Conservation (phyloP, 352 stramenopile species). For the Pythium rhizo-oryzae region DNA sequence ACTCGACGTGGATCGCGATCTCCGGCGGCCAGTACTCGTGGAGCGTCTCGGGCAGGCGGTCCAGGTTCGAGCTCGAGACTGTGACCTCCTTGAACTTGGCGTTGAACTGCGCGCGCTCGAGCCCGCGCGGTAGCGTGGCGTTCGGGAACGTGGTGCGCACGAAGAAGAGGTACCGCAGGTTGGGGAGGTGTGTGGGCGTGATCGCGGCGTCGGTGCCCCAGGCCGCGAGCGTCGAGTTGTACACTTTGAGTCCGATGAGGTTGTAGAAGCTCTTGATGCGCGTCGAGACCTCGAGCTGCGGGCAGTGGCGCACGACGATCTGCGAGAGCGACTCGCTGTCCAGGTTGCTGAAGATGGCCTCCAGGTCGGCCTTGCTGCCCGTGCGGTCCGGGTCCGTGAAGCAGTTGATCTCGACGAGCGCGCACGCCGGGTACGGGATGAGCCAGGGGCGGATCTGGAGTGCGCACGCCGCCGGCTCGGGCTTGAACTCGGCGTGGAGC, state of each 20-base stretch:
- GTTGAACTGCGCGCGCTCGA: constrained; percentile 10
- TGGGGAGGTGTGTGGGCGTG: not conserved
- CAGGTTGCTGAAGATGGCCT: constrained; percentile 23
- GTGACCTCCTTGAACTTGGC: constrained; percentile 13
- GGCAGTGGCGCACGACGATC: constrained; percentile 47
- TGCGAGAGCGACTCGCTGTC: constrained; percentile 28
- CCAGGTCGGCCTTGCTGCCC: not conserved
- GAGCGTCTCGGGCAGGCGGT: constrained; percentile 8
- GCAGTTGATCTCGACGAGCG: constrained; percentile 25
- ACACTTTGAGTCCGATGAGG: constrained; percentile 16
- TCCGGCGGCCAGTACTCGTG: constrained; percentile 8
- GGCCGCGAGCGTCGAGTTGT: constrained; percentile 25
- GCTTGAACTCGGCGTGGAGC: constrained; percentile 12
- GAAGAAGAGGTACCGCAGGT: constrained; percentile 12
- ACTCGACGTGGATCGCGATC: constrained; percentile 10
- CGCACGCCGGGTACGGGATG: constrained; percentile 8
- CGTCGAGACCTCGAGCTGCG: constrained; percentile 28
- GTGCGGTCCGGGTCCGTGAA: not conserved
- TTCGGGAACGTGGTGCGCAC: constrained; percentile 17
- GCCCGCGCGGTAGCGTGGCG: constrained; percentile 13
- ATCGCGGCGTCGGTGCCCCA: constrained; percentile 19
- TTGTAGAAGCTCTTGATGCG: constrained; percentile 34
- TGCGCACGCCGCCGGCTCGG: not conserved
- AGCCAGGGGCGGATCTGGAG: constrained; percentile 19
- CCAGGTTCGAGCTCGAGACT: constrained; percentile 26